A percentile compares a stretch with the other conserved stretches of the same genome.
Evolutionary conservation across 2,329 filamentous ascomycete genomes (phyloP).

Genomic region (Exophiala aquamarina): DNA sequence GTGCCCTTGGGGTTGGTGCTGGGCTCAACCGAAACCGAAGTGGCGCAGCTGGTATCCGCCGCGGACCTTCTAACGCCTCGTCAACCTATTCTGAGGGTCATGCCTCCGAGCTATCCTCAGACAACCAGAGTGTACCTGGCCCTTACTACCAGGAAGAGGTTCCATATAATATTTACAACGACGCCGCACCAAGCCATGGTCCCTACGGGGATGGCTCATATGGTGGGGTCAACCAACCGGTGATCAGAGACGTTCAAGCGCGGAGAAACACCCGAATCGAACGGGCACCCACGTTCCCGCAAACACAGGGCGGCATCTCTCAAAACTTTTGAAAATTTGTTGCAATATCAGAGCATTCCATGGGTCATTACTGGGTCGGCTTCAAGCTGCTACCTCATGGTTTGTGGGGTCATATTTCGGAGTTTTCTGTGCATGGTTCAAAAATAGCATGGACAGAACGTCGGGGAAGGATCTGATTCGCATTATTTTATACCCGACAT

Average conservation of each 20-base stretch:
- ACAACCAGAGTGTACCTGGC: slow-evolving; percentile 46
- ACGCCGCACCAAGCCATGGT: slow-evolving; percentile 43
- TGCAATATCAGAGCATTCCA: too few species aligned
- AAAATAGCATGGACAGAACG: too few species aligned
- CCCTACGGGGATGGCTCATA: slow-evolving; percentile 58
- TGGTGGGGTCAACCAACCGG: slow-evolving; percentile 56
- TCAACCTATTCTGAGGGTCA: slow-evolving; percentile 77
- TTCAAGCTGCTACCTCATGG: too few species aligned
- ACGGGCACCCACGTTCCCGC: slow-evolving; percentile 82
- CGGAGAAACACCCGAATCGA: slow-evolving; percentile 93
- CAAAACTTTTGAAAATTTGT: slow-evolving; percentile 76
- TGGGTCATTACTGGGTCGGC: too few species aligned
- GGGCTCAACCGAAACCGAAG: slow-evolving; percentile 20
- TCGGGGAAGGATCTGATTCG: too few species aligned
- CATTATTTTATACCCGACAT: too few species aligned
- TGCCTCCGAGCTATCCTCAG: slow-evolving; percentile 62
- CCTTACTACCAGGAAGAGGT: slow-evolving; percentile 56
- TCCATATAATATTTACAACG: slow-evolving; percentile 52
- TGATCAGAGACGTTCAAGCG: slow-evolving; percentile 91
- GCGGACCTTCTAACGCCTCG: slow-evolving; percentile 91
- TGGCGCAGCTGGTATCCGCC: slow-evolving; percentile 69
- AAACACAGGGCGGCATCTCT: slow-evolving; percentile 80
- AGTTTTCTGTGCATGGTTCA: background rate
- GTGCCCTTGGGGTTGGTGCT: slow-evolving; percentile 61
- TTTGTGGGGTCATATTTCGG: too few species aligned